Evolutionary conservation across 192 early-diverging fungal genomes (phyloP).

Genomic region (Chytriomyces hyalinus): DNA sequence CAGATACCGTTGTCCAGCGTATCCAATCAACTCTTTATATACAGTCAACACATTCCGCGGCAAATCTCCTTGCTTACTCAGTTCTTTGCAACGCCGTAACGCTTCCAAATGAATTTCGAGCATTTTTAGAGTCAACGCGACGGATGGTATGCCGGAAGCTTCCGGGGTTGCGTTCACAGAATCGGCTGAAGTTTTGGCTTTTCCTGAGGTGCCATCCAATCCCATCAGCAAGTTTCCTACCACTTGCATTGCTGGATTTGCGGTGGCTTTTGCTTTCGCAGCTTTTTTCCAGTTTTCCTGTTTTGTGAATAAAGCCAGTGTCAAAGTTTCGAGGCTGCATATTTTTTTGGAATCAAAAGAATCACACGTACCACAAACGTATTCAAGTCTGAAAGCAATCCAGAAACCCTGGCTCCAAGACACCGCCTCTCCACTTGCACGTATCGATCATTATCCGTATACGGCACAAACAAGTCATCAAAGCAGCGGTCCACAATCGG

Average conservation of each 20-base stretch:
- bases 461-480: conserved; percentile 95
- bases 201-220: neutral
- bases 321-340: neutral
- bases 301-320: neutral
- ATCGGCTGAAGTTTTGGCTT: neutral
- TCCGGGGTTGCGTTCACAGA: conserved; percentile 32
- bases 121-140: conserved; percentile 38
- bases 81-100: conserved; percentile 77
- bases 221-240: conserved; percentile 35
- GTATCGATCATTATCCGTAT: conserved; percentile 87
- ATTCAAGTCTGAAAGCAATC: conserved; percentile 30
- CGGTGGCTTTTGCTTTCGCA: conserved; percentile 18
- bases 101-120: conserved; percentile 47
- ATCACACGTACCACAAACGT: conserved; percentile 41
- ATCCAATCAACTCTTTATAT: conserved; percentile 77
- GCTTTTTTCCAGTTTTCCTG: neutral
- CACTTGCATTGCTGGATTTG: conserved; percentile 21
- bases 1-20: conserved; percentile 82
- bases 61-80: conserved; percentile 57
- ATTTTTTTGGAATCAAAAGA: neutral
- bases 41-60: conserved; percentile 68
- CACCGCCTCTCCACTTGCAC: conserved; percentile 77
- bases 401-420: conserved; percentile 68
- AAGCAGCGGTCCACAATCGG: conserved; percentile 84
- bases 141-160: conserved; percentile 44